Base-by-base conservation (phyloP, 2,329 filamentous ascomycete species). In the Pyrenophora seminiperda region DNA sequence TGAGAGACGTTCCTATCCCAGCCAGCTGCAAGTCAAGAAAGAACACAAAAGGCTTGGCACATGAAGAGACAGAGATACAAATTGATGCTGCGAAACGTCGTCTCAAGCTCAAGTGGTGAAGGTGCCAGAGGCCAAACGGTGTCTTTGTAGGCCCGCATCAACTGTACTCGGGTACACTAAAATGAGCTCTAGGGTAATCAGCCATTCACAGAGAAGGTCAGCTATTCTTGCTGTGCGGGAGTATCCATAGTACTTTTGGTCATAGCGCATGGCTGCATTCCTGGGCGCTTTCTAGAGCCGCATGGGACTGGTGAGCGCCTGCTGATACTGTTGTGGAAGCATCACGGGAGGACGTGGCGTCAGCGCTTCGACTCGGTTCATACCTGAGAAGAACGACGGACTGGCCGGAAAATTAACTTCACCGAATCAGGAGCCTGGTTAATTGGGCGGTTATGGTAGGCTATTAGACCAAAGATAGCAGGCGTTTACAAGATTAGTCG, bases 71-170 rank as follows among this genome's bases (percentile, higher is more conserved):
- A 52, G 62, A 55, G 41, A 43, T 58, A 38, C 42, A 53, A 44
- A 45, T 51, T 36, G 53, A 53, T 38, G 58, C 53, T 51, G 46
- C 58, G 58, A 46, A 61, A 48, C 47, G 7, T 30, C 56, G 56
- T 63, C 58, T 63, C 61, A 56, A 60, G 61, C 55, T 53, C 39
- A 50, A 43, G 47, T 41, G 37, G 19, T 27, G 56, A 41, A 60
- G 57, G 41, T 41, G 15, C 47, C 53, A 39, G 43, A 63, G 66
- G 64, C 58, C 39, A 53, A 48, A 56, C 46, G 61, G 60, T 63
- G 62, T 65, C 66, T 70, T 62, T 71, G 68, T 71, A 72, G 66
- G 62, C 49, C 60, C 59, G 47, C 55, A 55, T 37, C 41, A 49
- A 36, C 47, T 57, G 58, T 47, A 50, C 53, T 38, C 46, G 48